A percentile compares a stretch with the other conserved stretches of the same genome.
Evolutionary conservation across 352 stramenopile genomes (phyloP).

Genomic region (Phytopythium montanum): DNA sequence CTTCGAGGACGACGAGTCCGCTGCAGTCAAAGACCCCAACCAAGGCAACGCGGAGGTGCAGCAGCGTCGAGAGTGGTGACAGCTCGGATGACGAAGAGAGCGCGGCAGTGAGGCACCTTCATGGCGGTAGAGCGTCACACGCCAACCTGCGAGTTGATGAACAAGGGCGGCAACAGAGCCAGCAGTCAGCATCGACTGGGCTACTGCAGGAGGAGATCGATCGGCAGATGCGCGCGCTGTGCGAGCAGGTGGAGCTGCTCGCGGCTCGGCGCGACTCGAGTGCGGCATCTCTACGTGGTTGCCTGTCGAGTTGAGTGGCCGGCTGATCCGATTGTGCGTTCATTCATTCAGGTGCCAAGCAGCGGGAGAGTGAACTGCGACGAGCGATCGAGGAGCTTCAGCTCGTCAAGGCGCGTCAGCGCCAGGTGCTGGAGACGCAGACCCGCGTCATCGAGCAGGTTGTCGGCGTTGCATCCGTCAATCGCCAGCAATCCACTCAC

Average conservation of each 20-base stretch:
- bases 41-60: not conserved
- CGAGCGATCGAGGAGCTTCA: conserved; percentile 54
- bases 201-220: conserved; percentile 36
- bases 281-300: no score
- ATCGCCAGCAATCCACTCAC: no score
- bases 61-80: not conserved
- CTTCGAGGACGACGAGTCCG: not conserved
- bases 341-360: conserved; percentile 24
- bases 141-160: not conserved
- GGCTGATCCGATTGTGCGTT: not conserved
- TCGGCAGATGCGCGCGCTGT: conserved; percentile 38
- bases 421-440: conserved; percentile 39
- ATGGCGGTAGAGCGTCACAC: not conserved
- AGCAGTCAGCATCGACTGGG: not conserved
- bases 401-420: conserved; percentile 49
- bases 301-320: not conserved
- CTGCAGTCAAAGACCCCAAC: not conserved
- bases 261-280: conserved; percentile 36
- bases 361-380: conserved; percentile 40
- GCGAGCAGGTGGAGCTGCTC: conserved; percentile 45
- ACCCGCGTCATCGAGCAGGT: conserved; percentile 51
- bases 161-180: not conserved
- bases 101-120: not conserved
- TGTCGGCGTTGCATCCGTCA: not conserved
- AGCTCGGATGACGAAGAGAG: not conserved